Conservation (phyloP, 1,284 basidiomycete species). For the Marasmius fiardii region DNA sequence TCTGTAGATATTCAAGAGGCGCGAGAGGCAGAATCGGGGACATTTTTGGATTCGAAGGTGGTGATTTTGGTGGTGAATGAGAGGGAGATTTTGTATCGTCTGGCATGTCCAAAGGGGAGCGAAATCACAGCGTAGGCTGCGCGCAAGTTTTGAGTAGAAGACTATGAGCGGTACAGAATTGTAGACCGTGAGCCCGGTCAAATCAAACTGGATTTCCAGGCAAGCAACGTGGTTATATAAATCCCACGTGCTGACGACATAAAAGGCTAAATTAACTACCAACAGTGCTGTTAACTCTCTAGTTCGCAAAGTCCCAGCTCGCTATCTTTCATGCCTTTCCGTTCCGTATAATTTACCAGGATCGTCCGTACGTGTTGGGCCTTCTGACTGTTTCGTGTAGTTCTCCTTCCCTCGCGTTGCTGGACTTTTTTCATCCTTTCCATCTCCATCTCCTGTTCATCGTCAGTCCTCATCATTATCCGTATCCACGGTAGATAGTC, state of each 20-base stretch:
- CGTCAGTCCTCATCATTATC: slow-evolving; percentile 68
- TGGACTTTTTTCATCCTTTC: slow-evolving; percentile 21
- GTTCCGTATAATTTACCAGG: slow-evolving; percentile 33
- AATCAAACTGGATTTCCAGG: background rate
- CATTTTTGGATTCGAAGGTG: background rate
- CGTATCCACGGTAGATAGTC: slow-evolving; percentile 76
- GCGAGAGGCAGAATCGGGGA: slow-evolving; percentile 43
- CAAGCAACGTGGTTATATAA: slow-evolving; percentile 8
- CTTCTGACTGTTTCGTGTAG: slow-evolving; percentile 55
- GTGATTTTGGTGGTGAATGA: slow-evolving; percentile 6
- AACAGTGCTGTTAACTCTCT: background rate
- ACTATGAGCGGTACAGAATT: background rate
- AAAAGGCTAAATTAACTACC: slow-evolving; percentile 17
- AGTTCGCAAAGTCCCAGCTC: slow-evolving; percentile 15
- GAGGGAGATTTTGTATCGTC: background rate
- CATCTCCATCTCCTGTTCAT: slow-evolving; percentile 37
- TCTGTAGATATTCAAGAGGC: slow-evolving; percentile 73
- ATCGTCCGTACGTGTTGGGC: slow-evolving; percentile 39
- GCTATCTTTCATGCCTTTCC: slow-evolving; percentile 25
- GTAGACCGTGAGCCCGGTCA: slow-evolving; percentile 7
- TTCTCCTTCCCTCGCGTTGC: slow-evolving; percentile 31
- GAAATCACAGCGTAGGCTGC: background rate
- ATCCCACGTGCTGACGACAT: slow-evolving; percentile 12
- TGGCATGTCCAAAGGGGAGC: background rate
- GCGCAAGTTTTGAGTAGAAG: background rate